Percentiles rank a stretch among this genome's conserved stretches.
Evolutionary conservation across 164 flowering plant species (phyloP).

Genomic region (Nymphaea colorata): DNA sequence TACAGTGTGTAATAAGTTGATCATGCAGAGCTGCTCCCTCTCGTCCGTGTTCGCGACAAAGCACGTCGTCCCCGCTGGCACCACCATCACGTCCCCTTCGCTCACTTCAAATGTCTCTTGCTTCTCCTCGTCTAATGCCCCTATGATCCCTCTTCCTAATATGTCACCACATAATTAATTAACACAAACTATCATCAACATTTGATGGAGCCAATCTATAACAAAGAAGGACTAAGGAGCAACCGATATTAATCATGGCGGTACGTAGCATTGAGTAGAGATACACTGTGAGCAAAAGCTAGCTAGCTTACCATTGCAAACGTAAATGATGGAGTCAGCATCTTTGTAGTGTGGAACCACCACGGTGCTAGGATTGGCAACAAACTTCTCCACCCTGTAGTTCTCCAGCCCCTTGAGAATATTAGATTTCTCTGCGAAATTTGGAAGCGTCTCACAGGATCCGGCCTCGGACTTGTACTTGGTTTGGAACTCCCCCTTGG

Average conservation of each 20-base stretch:
- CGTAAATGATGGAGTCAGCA: conserved; percentile 4
- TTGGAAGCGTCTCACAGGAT: neutral
- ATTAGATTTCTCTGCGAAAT: conserved; percentile 4
- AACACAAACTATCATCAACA: too few species aligned
- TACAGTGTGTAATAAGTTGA: conserved; percentile 4
- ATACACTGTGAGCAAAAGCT: neutral
- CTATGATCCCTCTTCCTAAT: conserved; percentile 11
- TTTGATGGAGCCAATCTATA: neutral
- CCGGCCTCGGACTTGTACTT: conserved; percentile 7
- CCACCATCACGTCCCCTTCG: conserved; percentile 12
- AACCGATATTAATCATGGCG: neutral
- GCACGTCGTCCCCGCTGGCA: conserved; percentile 10
- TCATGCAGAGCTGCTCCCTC: conserved; percentile 11
- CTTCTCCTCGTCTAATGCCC: conserved; percentile 2
- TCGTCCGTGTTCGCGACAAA: conserved; percentile 9
- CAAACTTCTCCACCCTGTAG: conserved; percentile 3
- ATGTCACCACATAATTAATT: too few species aligned
- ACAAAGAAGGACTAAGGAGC: too few species aligned
- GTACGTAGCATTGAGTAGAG: neutral
- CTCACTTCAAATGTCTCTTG: conserved; percentile 9
- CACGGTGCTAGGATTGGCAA: conserved; percentile 4
- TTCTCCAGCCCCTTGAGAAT: conserved; percentile 5
- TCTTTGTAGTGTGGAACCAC: conserved; percentile 7
- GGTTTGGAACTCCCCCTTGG: neutral
- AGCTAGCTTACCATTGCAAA: conserved; percentile 2